These are phyloP conservation scores for Arctium lappa DNA, from an alignment of 129 eudicot species.

Conservation along the genomic window DNA sequence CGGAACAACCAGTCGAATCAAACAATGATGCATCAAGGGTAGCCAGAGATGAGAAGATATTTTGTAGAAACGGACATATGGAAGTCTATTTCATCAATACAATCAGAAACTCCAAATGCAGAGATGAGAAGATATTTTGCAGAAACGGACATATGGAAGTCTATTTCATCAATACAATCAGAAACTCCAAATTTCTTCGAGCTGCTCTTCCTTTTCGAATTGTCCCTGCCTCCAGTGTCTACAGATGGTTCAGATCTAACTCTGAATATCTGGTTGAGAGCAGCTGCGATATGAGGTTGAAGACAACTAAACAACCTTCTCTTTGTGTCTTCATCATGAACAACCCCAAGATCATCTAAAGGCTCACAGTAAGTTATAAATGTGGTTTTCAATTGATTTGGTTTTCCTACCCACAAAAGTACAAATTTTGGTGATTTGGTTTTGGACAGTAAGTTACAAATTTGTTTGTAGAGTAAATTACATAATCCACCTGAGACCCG, in stretches of 20 bases:
- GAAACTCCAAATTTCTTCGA: slow-evolving; percentile 39
- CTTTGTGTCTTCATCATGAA: slow-evolving; percentile 58
- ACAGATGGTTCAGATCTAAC: slow-evolving; percentile 35
- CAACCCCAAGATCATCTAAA: slow-evolving; percentile 42
- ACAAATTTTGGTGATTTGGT: too few species aligned
- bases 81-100: slow-evolving; percentile 57
- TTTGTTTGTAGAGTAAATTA: too few species aligned
- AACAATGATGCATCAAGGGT: slow-evolving; percentile 93
- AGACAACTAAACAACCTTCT: slow-evolving; percentile 59
- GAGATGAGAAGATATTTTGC: slow-evolving; percentile 94
- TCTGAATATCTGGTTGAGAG: slow-evolving; percentile 59
- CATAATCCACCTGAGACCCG: too few species aligned
- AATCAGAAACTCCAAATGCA: slow-evolving; percentile 57
- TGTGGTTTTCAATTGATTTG: too few species aligned
- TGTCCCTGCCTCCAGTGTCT: slow-evolving; percentile 37
- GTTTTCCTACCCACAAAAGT: too few species aligned
- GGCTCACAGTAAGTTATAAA: slow-evolving; percentile 60
- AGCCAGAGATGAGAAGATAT: slow-evolving; percentile 84
- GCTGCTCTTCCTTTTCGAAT: slow-evolving; percentile 32
- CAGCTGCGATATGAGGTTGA: slow-evolving; percentile 56
- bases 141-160: slow-evolving; percentile 82
- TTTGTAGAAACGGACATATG: slow-evolving; percentile 92
- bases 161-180: slow-evolving; percentile 54
- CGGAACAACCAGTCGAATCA: slow-evolving; percentile 92
- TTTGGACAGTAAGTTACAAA: too few species aligned